phyloP scores from a whole-genome alignment of 176 grass and related monocot species.

The Echinochloa phyllopogon region DNA sequence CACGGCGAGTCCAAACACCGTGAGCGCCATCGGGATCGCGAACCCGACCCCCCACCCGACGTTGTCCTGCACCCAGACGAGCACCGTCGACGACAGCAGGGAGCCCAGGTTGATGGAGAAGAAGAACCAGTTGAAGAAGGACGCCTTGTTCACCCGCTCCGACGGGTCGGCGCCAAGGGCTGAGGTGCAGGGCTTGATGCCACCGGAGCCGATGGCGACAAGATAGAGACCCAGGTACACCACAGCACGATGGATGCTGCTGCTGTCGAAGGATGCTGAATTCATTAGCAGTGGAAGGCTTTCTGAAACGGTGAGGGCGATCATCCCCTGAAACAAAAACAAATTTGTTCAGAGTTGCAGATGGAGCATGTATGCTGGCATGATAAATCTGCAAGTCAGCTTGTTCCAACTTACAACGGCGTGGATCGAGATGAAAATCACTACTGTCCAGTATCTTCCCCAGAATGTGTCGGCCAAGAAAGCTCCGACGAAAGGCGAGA shows the following conservation, averaged over 20 bases:
- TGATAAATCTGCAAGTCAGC: not conserved
- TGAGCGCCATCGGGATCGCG: constrained; percentile 27
- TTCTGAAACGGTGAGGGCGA: constrained; percentile 37
- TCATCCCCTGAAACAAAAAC: constrained; percentile 40
- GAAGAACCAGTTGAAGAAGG: constrained; percentile 60
- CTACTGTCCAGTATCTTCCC: constrained; percentile 39
- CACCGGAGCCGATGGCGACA: constrained; percentile 41
- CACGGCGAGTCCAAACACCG: not conserved
- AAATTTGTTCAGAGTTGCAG: not conserved
- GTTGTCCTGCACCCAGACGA: constrained; percentile 50
- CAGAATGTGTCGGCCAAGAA: constrained; percentile 35
- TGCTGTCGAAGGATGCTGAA: not conserved
- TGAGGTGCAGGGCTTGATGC: constrained; percentile 42
- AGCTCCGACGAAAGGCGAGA: constrained; percentile 30
- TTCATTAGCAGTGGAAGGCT: constrained; percentile 24
- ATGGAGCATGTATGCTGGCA: not conserved
- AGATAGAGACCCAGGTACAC: constrained; percentile 49
- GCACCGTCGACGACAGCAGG: constrained; percentile 33
- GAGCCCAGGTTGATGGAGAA: constrained; percentile 37
- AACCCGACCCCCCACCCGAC: constrained; percentile 43
- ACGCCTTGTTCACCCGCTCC: constrained; percentile 35
- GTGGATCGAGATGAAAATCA: constrained; percentile 1
- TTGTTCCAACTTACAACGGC: not conserved
- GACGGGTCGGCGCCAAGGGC: constrained; percentile 47
- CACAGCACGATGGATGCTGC: constrained; percentile 6